Evolutionary conservation across 2,329 filamentous ascomycete genomes (phyloP).

Genomic region (Tolypocladium guangdongense): DNA sequence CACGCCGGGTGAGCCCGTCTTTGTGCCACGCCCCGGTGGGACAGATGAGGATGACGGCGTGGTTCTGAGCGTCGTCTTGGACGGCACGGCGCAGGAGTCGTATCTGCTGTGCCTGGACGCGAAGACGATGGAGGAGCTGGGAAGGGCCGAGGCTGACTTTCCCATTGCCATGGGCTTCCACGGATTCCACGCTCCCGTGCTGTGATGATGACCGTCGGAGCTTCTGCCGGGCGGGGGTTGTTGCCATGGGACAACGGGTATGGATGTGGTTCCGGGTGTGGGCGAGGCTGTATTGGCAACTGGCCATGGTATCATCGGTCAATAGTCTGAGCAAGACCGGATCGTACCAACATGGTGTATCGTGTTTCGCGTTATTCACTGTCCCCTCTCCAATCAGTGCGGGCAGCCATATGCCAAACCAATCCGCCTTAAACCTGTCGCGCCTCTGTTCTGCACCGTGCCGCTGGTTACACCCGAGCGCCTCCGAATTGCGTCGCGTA

Average conservation of each 20-base stretch:
- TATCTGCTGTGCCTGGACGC: conserved; percentile 58
- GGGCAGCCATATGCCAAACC: neutral
- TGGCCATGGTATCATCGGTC: too few species aligned
- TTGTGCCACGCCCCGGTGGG: conserved; percentile 37
- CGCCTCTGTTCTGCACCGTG: neutral
- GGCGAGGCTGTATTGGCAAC: neutral
- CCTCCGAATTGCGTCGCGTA: neutral
- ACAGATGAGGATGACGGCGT: conserved; percentile 52
- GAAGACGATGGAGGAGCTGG: conserved; percentile 49
- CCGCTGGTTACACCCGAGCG: conserved; percentile 37
- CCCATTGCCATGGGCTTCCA: conserved; percentile 56
- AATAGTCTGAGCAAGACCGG: neutral
- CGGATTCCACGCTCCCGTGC: conserved; percentile 34
- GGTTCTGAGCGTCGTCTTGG: conserved; percentile 51
- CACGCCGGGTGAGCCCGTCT: conserved; percentile 60
- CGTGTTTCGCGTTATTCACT: neutral
- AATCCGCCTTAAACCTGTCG: neutral
- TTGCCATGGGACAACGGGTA: neutral
- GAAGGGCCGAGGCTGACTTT: conserved; percentile 50
- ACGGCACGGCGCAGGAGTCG: conserved; percentile 46
- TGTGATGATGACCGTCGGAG: neutral
- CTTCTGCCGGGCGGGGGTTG: neutral
- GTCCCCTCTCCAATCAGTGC: neutral
- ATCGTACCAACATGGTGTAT: neutral
- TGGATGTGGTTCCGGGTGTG: neutral